Evolutionary conservation across 2,329 filamentous ascomycete species (phyloP).

Genomic region (Orbilia javanica): DNA sequence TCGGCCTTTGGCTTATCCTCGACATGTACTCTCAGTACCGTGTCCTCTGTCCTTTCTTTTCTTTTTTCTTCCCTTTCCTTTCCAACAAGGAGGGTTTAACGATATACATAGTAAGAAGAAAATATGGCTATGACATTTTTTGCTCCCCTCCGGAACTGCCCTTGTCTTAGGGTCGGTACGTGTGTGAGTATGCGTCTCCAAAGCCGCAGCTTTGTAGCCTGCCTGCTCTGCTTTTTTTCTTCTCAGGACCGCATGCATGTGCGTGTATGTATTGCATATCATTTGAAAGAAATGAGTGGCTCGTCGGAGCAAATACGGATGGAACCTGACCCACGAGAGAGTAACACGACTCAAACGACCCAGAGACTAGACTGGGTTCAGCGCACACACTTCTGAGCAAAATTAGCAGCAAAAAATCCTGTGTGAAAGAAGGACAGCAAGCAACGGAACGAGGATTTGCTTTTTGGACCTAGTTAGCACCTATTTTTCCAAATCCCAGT

Average conservation of each 20-base stretch:
- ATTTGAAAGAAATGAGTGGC: slow-evolving; percentile 57
- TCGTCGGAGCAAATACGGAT: slow-evolving; percentile 58
- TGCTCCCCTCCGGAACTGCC: slow-evolving; percentile 48
- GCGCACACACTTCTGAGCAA: slow-evolving; percentile 51
- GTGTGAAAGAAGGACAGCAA: slow-evolving; percentile 37
- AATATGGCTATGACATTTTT: slow-evolving; percentile 57
- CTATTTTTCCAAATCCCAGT: slow-evolving; percentile 58
- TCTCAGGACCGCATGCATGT: slow-evolving; percentile 53
- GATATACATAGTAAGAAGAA: slow-evolving; percentile 56
- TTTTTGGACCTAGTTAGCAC: slow-evolving; percentile 45
- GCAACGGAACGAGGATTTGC: slow-evolving; percentile 29
- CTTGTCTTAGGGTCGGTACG: slow-evolving; percentile 54
- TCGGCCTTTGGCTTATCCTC: slow-evolving; percentile 48
- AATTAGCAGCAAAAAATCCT: slow-evolving; percentile 58
- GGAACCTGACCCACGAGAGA: slow-evolving; percentile 59
- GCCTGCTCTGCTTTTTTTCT: slow-evolving; percentile 44
- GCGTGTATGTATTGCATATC: slow-evolving; percentile 54
- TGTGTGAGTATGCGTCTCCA: slow-evolving; percentile 59
- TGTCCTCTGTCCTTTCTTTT: neutral
- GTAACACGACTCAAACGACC: slow-evolving; percentile 56
- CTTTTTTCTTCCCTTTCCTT: slow-evolving; percentile 52
- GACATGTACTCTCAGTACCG: neutral
- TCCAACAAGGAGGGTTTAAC: slow-evolving; percentile 57
- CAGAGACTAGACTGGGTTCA: slow-evolving; percentile 57
- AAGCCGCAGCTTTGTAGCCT: slow-evolving; percentile 59